Evolutionary conservation across 108 stramenopile species (phyloP).

Genomic region (Cyclotella choctawhatcheeana): DNA sequence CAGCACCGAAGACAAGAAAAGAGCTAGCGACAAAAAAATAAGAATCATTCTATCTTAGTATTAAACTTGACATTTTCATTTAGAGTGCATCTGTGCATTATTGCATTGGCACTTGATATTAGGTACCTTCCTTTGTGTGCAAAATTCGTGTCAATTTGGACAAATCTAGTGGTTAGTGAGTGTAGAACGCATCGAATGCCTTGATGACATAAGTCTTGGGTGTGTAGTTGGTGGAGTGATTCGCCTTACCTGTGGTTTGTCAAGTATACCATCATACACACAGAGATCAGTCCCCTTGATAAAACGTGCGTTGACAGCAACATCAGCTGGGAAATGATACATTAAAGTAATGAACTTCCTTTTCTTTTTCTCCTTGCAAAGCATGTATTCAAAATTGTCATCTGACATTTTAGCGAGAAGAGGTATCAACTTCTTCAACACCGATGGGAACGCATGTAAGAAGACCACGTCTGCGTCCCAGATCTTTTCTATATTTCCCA

Average conservation of each 20-base stretch:
- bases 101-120: too few relatives aligned
- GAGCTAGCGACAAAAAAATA: conserved; percentile 64
- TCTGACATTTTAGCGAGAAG: conserved; percentile 1
- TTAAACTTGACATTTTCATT: neutral
- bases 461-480: conserved; percentile 6
- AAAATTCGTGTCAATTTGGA: too few relatives aligned
- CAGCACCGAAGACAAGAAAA: conserved; percentile 61
- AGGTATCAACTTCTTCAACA: neutral
- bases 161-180: too few relatives aligned
- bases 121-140: too few relatives aligned
- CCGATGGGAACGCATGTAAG: neutral
- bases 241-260: neutral
- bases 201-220: neutral
- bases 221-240: neutral
- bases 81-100: too few relatives aligned
- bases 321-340: conserved; percentile 10
- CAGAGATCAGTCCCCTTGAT: conserved; percentile 3
- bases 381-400: neutral
- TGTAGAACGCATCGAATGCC: too few relatives aligned
- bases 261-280: conserved; percentile 13
- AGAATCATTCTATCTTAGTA: conserved; percentile 77
- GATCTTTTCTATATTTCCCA: conserved; percentile 3
- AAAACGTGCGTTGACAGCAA: neutral
- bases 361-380: neutral
- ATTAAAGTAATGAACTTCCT: conserved; percentile 8